Evolutionary conservation across 805 yeast species (phyloP).

Genomic region (Metschnikowia henanensis): DNA sequence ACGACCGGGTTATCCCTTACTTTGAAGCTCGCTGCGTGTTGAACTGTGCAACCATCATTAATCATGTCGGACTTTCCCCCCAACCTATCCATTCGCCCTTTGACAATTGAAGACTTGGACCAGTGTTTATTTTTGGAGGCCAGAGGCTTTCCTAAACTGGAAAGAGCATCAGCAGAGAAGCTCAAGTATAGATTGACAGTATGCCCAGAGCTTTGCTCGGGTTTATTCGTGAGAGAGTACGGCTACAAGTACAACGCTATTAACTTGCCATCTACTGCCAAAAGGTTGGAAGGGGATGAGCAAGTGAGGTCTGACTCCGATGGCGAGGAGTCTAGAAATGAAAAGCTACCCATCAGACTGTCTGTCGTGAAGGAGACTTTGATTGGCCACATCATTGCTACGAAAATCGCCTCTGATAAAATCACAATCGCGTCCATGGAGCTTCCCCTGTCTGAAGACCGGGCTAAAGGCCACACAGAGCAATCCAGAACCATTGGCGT

Average conservation of each 20-base stretch:
- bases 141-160: constrained; percentile 66
- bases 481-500: constrained; percentile 72
- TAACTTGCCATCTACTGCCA: constrained; percentile 42
- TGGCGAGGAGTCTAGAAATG: constrained; percentile 28
- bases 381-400: constrained; percentile 79
- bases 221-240: constrained; percentile 78
- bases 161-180: constrained; percentile 66
- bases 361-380: constrained; percentile 59
- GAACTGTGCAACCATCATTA: neutral
- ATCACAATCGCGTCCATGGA: constrained; percentile 63
- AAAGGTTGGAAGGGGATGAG: constrained; percentile 29
- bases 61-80: constrained; percentile 47
- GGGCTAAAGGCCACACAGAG: constrained; percentile 67
- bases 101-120: constrained; percentile 52
- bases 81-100: constrained; percentile 36
- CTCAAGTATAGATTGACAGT: constrained; percentile 64
- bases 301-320: constrained; percentile 15
- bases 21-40: constrained; percentile 1
- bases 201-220: constrained; percentile 91
- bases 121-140: constrained; percentile 62
- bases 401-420: constrained; percentile 55
- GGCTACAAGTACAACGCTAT: constrained; percentile 42
- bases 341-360: constrained; percentile 47
- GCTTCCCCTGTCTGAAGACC: constrained; percentile 44
- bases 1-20: constrained; percentile 6